Evolutionary conservation across 177 flowering plant species (phyloP).

Genomic region (Vitis hybrid): DNA sequence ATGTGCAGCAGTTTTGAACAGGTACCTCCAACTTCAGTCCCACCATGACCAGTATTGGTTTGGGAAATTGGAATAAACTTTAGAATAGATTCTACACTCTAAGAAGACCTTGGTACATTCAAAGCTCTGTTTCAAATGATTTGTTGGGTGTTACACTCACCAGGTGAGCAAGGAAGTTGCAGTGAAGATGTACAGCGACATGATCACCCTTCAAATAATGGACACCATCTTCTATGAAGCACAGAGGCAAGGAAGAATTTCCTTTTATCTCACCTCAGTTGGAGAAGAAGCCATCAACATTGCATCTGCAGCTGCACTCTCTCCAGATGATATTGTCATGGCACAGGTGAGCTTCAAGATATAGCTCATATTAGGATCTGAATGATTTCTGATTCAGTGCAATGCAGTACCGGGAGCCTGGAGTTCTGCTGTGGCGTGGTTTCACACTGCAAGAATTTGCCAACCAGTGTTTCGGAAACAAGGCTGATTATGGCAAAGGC

Average conservation of each 20-base stretch:
- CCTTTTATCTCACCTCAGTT: conserved; percentile 67
- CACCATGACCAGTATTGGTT: too few species aligned
- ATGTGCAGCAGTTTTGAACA: conserved; percentile 11
- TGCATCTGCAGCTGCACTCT: conserved; percentile 88
- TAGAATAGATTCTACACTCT: too few species aligned
- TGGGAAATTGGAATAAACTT: too few species aligned
- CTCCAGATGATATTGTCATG: conserved; percentile 54
- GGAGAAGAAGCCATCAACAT: conserved; percentile 92
- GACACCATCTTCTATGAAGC: conserved; percentile 79
- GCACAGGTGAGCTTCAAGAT: conserved; percentile 53
- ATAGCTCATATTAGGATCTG: too few species aligned
- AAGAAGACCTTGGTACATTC: too few species aligned
- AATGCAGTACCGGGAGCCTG: conserved; percentile 88
- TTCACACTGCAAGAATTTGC: conserved; percentile 84
- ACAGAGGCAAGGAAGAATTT: conserved; percentile 90
- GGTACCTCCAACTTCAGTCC: conserved; percentile 20
- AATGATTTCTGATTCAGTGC: not conserved
- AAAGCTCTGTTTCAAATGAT: not conserved
- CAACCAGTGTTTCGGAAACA: conserved; percentile 80
- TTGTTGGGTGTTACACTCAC: not conserved
- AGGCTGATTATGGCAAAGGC: conserved; percentile 81
- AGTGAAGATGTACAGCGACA: conserved; percentile 60
- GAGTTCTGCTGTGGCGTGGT: conserved; percentile 91
- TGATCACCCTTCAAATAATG: conserved; percentile 84
- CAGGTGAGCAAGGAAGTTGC: conserved; percentile 68